A percentile compares a stretch with the other conserved stretches of the same genome.
phyloP scores from a whole-genome alignment of 495 filamentous ascomycete species.

The Tuber magnatum region DNA sequence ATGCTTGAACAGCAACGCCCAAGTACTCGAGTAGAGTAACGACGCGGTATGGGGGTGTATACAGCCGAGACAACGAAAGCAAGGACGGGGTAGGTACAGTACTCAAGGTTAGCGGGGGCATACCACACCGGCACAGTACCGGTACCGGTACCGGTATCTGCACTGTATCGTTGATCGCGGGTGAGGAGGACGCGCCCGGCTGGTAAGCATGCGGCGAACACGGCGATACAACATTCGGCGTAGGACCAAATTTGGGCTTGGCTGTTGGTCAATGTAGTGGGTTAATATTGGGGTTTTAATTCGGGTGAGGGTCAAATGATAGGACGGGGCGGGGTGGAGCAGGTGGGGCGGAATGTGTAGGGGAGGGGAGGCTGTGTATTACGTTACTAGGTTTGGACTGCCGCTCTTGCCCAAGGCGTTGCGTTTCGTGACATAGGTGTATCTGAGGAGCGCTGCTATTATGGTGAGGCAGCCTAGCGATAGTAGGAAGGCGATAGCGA shows the following conservation, averaged over 20 bases:
- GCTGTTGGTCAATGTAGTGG: neutral
- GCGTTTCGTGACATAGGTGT: constrained; percentile 25
- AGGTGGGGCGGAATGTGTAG: neutral
- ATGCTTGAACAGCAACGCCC: too few relatives aligned
- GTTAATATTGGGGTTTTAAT: neutral
- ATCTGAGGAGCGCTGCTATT: constrained; percentile 16
- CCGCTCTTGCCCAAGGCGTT: constrained; percentile 22
- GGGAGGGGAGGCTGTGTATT: constrained; percentile 5
- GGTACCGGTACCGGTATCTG: neutral
- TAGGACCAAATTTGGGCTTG: constrained; percentile 31
- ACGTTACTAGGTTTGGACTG: constrained; percentile 25
- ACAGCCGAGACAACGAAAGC: neutral
- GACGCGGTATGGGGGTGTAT: neutral
- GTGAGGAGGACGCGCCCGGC: constrained; percentile 24
- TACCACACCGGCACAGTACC: neutral
- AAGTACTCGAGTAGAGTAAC: neutral
- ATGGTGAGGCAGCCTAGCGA: constrained; percentile 29
- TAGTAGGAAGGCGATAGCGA: constrained; percentile 21
- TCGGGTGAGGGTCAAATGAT: neutral
- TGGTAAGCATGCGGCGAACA: constrained; percentile 27
- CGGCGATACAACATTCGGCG: constrained; percentile 14
- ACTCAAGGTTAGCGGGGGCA: neutral
- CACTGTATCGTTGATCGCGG: neutral
- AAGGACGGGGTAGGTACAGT: neutral
- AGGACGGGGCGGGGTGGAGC: neutral